Conservation (phyloP, 768 basidiomycete genomes). For the Cystobasidium onofrii region DNA sequence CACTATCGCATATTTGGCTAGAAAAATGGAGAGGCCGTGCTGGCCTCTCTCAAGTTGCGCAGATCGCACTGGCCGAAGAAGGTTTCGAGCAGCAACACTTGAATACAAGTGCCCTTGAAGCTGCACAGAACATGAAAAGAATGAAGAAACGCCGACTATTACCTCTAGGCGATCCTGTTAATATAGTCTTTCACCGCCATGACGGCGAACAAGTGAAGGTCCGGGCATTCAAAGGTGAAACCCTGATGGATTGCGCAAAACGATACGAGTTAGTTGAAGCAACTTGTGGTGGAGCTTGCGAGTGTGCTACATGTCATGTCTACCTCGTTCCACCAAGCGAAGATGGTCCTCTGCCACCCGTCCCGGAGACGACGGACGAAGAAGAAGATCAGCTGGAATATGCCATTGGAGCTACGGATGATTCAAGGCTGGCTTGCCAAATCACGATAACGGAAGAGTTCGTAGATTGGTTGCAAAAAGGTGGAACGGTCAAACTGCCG, state of each 20-base stretch:
- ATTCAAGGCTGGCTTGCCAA: conserved; percentile 39
- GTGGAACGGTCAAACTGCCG: conserved; percentile 35
- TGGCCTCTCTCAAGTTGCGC: conserved; percentile 4
- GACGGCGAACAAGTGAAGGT: conserved; percentile 31
- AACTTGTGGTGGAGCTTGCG: conserved; percentile 40
- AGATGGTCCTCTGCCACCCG: background rate
- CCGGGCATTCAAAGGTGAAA: conserved; percentile 37
- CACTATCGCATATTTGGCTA: conserved; percentile 25
- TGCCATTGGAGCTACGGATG: conserved; percentile 36
- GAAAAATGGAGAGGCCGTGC: conserved; percentile 38
- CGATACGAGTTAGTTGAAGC: conserved; percentile 30
- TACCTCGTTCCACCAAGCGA: conserved; percentile 26
- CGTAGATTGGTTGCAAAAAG: conserved; percentile 33
- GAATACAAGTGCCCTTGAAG: background rate
- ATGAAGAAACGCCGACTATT: conserved; percentile 5
- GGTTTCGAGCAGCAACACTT: background rate
- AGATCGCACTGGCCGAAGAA: conserved; percentile 1
- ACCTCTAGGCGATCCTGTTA: conserved; percentile 35
- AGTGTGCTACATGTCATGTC: conserved; percentile 42
- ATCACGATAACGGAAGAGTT: conserved; percentile 35
- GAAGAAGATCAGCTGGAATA: conserved; percentile 42
- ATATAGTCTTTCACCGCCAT: conserved; percentile 30
- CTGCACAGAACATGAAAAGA: background rate
- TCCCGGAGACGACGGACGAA: conserved; percentile 37
- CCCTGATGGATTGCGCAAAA: conserved; percentile 36